A percentile compares a stretch with the other conserved stretches of the same genome.
Evolutionary conservation across 176 grass and related monocot species (phyloP).

Genomic region (Eragrostis nindensis): DNA sequence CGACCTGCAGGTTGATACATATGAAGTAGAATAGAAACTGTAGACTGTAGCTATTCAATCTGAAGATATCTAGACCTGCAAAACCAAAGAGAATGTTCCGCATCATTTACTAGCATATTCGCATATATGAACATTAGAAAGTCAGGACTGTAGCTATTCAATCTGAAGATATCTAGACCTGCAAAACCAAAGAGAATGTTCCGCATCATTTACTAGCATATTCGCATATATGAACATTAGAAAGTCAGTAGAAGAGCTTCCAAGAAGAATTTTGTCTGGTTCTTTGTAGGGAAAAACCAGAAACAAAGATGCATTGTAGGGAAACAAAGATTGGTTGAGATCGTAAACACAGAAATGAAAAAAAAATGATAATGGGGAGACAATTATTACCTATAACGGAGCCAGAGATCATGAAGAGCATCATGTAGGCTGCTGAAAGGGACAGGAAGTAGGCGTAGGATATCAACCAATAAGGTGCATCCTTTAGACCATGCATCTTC

Average conservation of each 20-base stretch:
- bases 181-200: constrained; percentile 19
- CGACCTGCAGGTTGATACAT: constrained; percentile 66
- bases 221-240: background rate
- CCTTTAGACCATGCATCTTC: constrained; percentile 73
- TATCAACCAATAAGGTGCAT: constrained; percentile 64
- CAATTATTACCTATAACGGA: constrained; percentile 56
- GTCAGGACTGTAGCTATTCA: constrained; percentile 59
- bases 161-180: constrained; percentile 66
- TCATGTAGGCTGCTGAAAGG: constrained; percentile 55
- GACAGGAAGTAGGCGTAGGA: constrained; percentile 60
- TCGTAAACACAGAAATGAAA: no score
- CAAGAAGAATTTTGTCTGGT: background rate
- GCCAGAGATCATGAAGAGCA: constrained; percentile 58
- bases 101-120: constrained; percentile 31
- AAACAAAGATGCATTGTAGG: background rate
- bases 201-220: constrained; percentile 6
- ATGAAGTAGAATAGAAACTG: constrained; percentile 70
- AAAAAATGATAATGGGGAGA: background rate
- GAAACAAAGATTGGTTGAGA: no score
- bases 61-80: constrained; percentile 70
- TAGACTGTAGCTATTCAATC: constrained; percentile 55
- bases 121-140: no score
- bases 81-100: background rate
- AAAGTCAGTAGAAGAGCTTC: background rate
- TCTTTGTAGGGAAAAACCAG: background rate